Evolutionary conservation across 176 grass and related monocot genomes (phyloP).

Genomic region (Ensete ventricosum): DNA sequence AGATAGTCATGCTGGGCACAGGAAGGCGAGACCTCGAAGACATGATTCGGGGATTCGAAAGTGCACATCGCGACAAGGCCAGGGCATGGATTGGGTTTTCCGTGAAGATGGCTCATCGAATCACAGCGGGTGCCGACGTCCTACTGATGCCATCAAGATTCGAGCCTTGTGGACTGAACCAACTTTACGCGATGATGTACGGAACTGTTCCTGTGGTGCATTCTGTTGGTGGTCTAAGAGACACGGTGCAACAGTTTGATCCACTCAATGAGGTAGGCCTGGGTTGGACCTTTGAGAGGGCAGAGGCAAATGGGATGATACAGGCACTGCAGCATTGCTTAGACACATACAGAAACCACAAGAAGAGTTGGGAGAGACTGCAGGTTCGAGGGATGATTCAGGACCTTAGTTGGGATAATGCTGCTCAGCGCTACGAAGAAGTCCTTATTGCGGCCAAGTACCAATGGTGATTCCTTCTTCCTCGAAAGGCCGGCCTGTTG

Average conservation of each 20-base stretch:
- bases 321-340: conserved; percentile 69
- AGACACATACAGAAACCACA: conserved; percentile 66
- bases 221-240: conserved; percentile 69
- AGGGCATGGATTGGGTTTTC: conserved; percentile 92
- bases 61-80: conserved; percentile 45
- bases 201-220: conserved; percentile 94
- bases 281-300: conserved; percentile 80
- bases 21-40: conserved; percentile 83
- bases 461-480: conserved; percentile 50
- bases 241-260: conserved; percentile 71
- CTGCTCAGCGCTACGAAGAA: conserved; percentile 74
- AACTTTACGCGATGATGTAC: conserved; percentile 97
- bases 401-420: conserved; percentile 90
- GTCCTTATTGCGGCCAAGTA: conserved; percentile 66
- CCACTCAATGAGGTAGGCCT: conserved; percentile 54
- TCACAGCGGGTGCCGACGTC: conserved; percentile 79
- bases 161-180: conserved; percentile 89
- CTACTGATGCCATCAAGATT: conserved; percentile 93
- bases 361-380: conserved; percentile 77
- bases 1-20: conserved; percentile 69
- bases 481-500: not conserved
- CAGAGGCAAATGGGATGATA: conserved; percentile 69
- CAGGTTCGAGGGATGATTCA: conserved; percentile 71
- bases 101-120: conserved; percentile 71
- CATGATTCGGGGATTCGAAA: conserved; percentile 60